phyloP scores from a whole-genome alignment of 768 basidiomycete species.

The Suillus variegatus region DNA sequence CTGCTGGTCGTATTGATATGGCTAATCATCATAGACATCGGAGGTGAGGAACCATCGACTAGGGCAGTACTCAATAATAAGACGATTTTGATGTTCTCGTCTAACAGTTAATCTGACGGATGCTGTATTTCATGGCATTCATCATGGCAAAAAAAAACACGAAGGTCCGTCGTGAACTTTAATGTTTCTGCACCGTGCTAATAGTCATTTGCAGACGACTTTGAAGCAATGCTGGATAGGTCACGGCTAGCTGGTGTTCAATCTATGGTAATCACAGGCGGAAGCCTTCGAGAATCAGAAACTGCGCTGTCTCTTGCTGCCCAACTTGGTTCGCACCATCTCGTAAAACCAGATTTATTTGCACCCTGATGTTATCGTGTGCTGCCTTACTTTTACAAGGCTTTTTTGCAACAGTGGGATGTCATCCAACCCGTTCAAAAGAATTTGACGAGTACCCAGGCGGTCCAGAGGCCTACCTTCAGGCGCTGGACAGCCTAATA shows the following conservation, averaged over 20 bases:
- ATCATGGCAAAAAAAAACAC: constrained; percentile 52
- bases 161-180: constrained; percentile 36
- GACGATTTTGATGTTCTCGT: background rate
- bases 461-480: constrained; percentile 63
- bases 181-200: background rate
- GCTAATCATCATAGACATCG: constrained; percentile 35
- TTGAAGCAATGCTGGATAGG: constrained; percentile 57
- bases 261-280: constrained; percentile 77
- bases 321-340: constrained; percentile 43
- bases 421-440: constrained; percentile 73
- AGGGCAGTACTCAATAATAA: no score
- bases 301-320: constrained; percentile 62
- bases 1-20: constrained; percentile 9
- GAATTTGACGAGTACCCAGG: constrained; percentile 62
- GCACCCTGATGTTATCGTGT: background rate
- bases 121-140: constrained; percentile 53
- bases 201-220: constrained; percentile 50
- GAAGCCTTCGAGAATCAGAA: constrained; percentile 62
- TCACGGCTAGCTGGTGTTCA: constrained; percentile 60
- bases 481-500: constrained; percentile 58
- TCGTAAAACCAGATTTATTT: background rate
- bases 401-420: constrained; percentile 74
- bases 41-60: constrained; percentile 26
- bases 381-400: constrained; percentile 34
- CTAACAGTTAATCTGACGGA: constrained; percentile 54